phyloP scores from a whole-genome alignment of 2,329 filamentous ascomycete species.

The Fusarium albidum region DNA sequence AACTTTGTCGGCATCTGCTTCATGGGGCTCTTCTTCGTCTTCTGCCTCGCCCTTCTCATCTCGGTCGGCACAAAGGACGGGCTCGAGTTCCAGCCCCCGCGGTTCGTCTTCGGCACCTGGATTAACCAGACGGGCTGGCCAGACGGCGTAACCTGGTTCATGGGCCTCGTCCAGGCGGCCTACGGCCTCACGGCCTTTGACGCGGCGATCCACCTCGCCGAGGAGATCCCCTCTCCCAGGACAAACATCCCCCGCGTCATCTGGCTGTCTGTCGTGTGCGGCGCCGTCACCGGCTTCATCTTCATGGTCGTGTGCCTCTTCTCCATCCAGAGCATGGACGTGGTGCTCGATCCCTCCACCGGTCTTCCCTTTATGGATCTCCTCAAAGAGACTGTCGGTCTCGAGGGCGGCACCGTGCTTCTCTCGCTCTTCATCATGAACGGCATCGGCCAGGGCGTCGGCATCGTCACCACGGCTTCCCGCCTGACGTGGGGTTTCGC shows the following conservation, averaged over 20 bases:
- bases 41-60: slow-evolving; percentile 60
- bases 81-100: slow-evolving; percentile 56
- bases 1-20: slow-evolving; percentile 64
- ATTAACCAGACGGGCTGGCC: slow-evolving; percentile 58
- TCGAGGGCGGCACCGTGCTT: slow-evolving; percentile 52
- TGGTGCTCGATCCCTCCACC: slow-evolving; percentile 48
- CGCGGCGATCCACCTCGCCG: slow-evolving; percentile 65
- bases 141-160: slow-evolving; percentile 65
- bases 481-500: slow-evolving; percentile 63
- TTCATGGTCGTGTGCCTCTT: slow-evolving; percentile 63
- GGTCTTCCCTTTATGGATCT: slow-evolving; percentile 60
- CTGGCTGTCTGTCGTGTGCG: slow-evolving; percentile 59
- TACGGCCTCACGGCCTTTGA: slow-evolving; percentile 63
- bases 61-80: slow-evolving; percentile 55
- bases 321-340: slow-evolving; percentile 56
- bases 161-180: slow-evolving; percentile 63
- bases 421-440: slow-evolving; percentile 64
- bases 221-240: slow-evolving; percentile 62
- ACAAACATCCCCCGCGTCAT: slow-evolving; percentile 60
- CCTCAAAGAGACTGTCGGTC: slow-evolving; percentile 46
- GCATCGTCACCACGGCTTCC: slow-evolving; percentile 59
- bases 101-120: slow-evolving; percentile 62
- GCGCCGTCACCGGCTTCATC: slow-evolving; percentile 57
- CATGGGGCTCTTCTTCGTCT: slow-evolving; percentile 59
- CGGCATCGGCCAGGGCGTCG: slow-evolving; percentile 61